Conservation (phyloP, 768 basidiomycete genomes). For the Kondoa subrosea region DNA sequence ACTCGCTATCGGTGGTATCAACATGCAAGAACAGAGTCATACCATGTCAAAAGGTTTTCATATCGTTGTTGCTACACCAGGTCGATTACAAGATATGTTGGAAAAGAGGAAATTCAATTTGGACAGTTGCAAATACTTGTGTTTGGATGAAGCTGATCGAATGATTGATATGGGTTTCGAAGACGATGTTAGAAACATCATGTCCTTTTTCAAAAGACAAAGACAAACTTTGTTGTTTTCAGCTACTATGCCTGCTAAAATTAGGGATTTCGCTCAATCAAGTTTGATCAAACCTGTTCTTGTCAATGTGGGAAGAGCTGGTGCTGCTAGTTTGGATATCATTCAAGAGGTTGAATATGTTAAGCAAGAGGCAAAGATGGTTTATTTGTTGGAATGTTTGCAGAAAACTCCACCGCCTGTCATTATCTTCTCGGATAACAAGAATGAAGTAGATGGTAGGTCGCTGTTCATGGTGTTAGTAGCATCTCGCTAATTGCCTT, state of each 20-base stretch:
- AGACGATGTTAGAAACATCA: conserved; percentile 94
- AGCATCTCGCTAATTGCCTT: conserved; percentile 33
- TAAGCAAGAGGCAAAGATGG: conserved; percentile 99
- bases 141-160: conserved; percentile 97
- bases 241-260: conserved; percentile 96
- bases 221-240: conserved; percentile 93
- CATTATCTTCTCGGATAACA: conserved; percentile 95
- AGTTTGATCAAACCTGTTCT: conserved; percentile 86
- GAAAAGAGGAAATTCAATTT: conserved; percentile 87
- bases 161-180: conserved; percentile 99
- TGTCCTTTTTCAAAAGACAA: conserved; percentile 98
- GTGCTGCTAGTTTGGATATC: conserved; percentile 91
- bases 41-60: conserved; percentile 80
- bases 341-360: conserved; percentile 92
- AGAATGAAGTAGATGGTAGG: conserved; percentile 79
- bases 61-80: conserved; percentile 91
- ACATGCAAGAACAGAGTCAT: conserved; percentile 93
- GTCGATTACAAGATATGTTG: conserved; percentile 91
- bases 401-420: conserved; percentile 98
- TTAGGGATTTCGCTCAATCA: conserved; percentile 95
- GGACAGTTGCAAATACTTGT: conserved; percentile 51
- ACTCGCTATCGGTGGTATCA: conserved; percentile 92
- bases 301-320: conserved; percentile 94
- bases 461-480: background rate
- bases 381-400: conserved; percentile 87